Percentiles rank a stretch among this genome's conserved stretches.
These are phyloP conservation scores for Alternaria angustiovoidea DNA, from an alignment of 2,329 filamentous ascomycete genomes.

Conservation along the genomic window DNA sequence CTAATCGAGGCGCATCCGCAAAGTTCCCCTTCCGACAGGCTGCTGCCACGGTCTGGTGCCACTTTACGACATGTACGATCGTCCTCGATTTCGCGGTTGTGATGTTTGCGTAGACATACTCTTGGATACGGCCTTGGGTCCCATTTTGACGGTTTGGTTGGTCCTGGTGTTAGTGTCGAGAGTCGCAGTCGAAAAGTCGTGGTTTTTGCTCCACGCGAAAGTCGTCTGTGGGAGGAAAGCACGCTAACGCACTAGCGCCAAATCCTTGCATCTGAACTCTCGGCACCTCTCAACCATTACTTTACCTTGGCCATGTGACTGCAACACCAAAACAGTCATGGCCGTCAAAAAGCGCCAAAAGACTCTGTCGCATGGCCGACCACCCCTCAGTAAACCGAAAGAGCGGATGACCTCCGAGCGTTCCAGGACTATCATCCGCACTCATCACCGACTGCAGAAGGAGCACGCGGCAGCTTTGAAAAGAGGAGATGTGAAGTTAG, in stretches of 20 bases:
- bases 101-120: conserved; percentile 36
- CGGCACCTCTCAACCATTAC: conserved; percentile 17
- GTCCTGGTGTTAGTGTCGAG: conserved; percentile 47
- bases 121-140: conserved; percentile 50
- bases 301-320: conserved; percentile 9
- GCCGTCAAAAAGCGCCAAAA: conserved; percentile 45
- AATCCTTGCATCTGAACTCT: conserved; percentile 22
- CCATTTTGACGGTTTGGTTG: conserved; percentile 50
- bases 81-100: conserved; percentile 21
- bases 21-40: conserved; percentile 23
- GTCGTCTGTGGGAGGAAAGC: conserved; percentile 22
- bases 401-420: conserved; percentile 63
- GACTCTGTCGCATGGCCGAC: conserved; percentile 45
- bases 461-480: conserved; percentile 60
- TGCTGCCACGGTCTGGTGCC: conserved; percentile 15
- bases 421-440: conserved; percentile 66
- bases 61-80: conserved; percentile 15
- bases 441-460: conserved; percentile 68
- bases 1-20: conserved; percentile 34
- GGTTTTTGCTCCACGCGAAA: conserved; percentile 12
- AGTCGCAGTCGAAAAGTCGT: conserved; percentile 34
- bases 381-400: conserved; percentile 38
- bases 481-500: conserved; percentile 51
- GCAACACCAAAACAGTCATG: conserved; percentile 26
- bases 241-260: conserved; percentile 31